Conservation (phyloP, 352 stramenopile genomes). For the Phytophthora palmivora region DNA sequence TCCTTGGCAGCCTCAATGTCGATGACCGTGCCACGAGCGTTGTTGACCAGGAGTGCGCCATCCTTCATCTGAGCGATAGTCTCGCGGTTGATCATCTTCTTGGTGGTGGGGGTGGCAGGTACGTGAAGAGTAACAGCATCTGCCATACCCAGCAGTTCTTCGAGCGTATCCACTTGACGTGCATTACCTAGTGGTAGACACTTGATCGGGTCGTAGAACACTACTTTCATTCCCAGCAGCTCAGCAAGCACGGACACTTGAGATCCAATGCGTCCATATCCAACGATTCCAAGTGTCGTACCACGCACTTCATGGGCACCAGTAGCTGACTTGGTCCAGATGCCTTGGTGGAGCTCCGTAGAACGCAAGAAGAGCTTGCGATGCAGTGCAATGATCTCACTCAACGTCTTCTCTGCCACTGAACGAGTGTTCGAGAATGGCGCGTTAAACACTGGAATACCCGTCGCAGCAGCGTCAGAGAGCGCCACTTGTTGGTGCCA, state of each 20-base stretch:
- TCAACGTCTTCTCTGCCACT: slow-evolving; percentile 85
- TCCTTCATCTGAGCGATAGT: slow-evolving; percentile 93
- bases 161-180: slow-evolving; percentile 85
- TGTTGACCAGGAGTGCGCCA: slow-evolving; percentile 94
- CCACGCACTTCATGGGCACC: slow-evolving; percentile 83
- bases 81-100: slow-evolving; percentile 93
- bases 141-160: slow-evolving; percentile 82
- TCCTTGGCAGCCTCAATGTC: slow-evolving; percentile 93
- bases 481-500: slow-evolving; percentile 85
- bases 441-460: slow-evolving; percentile 89
- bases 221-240: slow-evolving; percentile 93
- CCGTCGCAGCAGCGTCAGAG: slow-evolving; percentile 55
- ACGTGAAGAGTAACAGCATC: slow-evolving; percentile 97
- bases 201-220: slow-evolving; percentile 94
- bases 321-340: slow-evolving; percentile 85
- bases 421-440: slow-evolving; percentile 90
- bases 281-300: slow-evolving; percentile 82
- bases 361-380: slow-evolving; percentile 86
- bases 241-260: slow-evolving; percentile 85
- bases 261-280: slow-evolving; percentile 85
- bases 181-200: slow-evolving; percentile 77
- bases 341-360: slow-evolving; percentile 74
- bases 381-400: slow-evolving; percentile 83
- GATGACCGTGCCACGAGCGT: slow-evolving; percentile 95
- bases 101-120: slow-evolving; percentile 93